Base-by-base conservation (phyloP, 108 stramenopile genomes). In the Pseudonitzschia pungens region DNA sequence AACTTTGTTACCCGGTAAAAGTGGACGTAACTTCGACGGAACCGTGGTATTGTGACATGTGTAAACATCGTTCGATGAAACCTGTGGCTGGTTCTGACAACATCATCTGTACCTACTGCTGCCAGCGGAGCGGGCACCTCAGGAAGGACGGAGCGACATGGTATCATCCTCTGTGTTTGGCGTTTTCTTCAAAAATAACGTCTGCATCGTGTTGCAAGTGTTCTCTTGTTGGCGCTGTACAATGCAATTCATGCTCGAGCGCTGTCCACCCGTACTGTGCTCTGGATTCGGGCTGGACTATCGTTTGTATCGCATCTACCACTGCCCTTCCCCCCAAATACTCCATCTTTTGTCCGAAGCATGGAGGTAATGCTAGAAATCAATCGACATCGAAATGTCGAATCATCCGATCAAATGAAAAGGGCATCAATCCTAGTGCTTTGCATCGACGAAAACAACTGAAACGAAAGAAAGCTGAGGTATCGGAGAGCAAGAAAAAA, bases 21-120 rank as follows among this genome's bases (percentile, higher is more conserved):
- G 42, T 42, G 18, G 60, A 69, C 24, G 28, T 84, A 12, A 71
- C 75, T 2, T 56, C 60, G 2, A 28, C 26, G 1, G 83, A 77
- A 15, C 71, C 71, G 24, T 88, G 87, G 87, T 73, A 44, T 64
- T 88, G 87, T 64, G 83, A 85, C 33, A 22, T 26, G 32, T 88
- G 87, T 51, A 45, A 60, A 21, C 22, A 36, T 31, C 76, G 15
- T 44, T 22, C 28, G 42, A 76, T 36, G 36, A 36, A 2, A 36
- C 36, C 4, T 41, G 27, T 40, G 44, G 41, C 52, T 20, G 12
- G 20, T n/a, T 44, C 26, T 28, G 26, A 11, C 7, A 40, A 42
- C 24, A 32, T 68, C 44, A 33, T 12, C 42, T 81, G 81, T 52
- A 20, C 29, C 41, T 44, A 62, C 45, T 81, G 82, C 58, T 31